Evolutionary conservation across 2,329 filamentous ascomycete species (phyloP), one percentile per base, ranked within the genome.

Genomic region (Claviceps sorghi): DNA sequence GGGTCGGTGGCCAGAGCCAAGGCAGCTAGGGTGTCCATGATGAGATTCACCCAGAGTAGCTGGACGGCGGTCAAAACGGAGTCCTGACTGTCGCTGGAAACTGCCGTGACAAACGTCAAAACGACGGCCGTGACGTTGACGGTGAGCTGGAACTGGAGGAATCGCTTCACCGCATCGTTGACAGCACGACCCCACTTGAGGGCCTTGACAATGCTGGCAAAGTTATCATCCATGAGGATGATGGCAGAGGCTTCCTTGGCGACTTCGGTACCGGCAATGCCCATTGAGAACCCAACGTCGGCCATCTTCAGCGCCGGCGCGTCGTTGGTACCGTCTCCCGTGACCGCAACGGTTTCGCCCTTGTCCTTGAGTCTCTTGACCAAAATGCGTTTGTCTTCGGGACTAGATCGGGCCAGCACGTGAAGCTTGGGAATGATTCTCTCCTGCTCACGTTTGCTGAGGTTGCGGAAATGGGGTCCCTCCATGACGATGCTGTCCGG

Each of bases 21-120:
- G 17, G 89, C 89, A 26, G 89, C 90, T 55, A 96, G 88, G 0
- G 90, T 95, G 61, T 96, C 90, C 90, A 95, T 96, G 70, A 96
- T 96, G 60, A 96, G 74, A 62, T 95, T 96, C 61, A 96, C 88
- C 90, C 90, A 96, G 32, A 96, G 81, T 60, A 96, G 78, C 68
- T 96, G 90, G 29, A 95, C 89, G 11, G 89, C 89, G 2, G 81
- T 93, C 52, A 96, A 72, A 29, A 95, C 89, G 48, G 88, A 88
- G 48, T 73, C 66, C 64, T 91, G 84, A 2, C 80, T 69, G 0
- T 65, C 63, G 65, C 77, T 89, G 32, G 84, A 80, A 10, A 95
- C 86, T 34, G 89, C 86, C 13, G 88, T 89, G 54, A 95, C 82
- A 61, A 96, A 95, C 0, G 90, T 93, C 52, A 95, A 75, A 19